Evolutionary conservation across 1,139 yeast species (phyloP).

Genomic region (Suhomyces terraborum): DNA sequence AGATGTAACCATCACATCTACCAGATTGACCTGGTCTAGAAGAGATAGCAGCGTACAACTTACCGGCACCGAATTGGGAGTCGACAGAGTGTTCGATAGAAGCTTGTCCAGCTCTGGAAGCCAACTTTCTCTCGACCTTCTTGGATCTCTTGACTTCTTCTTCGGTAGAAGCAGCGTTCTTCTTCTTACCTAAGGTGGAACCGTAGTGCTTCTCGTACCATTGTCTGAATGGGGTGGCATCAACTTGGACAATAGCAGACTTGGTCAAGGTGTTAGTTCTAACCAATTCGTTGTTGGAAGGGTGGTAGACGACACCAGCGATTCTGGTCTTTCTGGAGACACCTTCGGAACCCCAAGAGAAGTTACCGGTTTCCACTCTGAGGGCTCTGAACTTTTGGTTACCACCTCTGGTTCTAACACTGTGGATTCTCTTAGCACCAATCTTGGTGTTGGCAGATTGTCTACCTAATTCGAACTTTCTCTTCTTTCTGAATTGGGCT

Average conservation of each 20-base stretch:
- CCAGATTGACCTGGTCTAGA: constrained; percentile 99
- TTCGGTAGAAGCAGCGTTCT: constrained; percentile 36
- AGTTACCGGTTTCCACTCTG: constrained; percentile 99
- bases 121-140: constrained; percentile 88
- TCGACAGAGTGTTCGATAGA: constrained; percentile 89
- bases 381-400: constrained; percentile 99
- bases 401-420: constrained; percentile 99
- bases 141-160: constrained; percentile 69
- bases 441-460: constrained; percentile 99
- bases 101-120: constrained; percentile 84
- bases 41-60: constrained; percentile 97
- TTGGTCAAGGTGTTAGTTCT: constrained; percentile 99
- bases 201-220: constrained; percentile 99
- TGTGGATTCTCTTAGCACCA: constrained; percentile 98
- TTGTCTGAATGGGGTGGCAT: constrained; percentile 99
- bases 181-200: constrained; percentile 85
- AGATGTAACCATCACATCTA: constrained; percentile 99
- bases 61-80: constrained; percentile 97
- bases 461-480: constrained; percentile 99
- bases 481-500: constrained; percentile 99
- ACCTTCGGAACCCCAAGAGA: constrained; percentile 99
- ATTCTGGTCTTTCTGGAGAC: constrained; percentile 98
- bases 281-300: constrained; percentile 98
- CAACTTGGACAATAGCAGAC: constrained; percentile 98
- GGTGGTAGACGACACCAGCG: constrained; percentile 97